Base-by-base conservation (phyloP, 441 rosid genomes). In the Populus trichocarpa region DNA sequence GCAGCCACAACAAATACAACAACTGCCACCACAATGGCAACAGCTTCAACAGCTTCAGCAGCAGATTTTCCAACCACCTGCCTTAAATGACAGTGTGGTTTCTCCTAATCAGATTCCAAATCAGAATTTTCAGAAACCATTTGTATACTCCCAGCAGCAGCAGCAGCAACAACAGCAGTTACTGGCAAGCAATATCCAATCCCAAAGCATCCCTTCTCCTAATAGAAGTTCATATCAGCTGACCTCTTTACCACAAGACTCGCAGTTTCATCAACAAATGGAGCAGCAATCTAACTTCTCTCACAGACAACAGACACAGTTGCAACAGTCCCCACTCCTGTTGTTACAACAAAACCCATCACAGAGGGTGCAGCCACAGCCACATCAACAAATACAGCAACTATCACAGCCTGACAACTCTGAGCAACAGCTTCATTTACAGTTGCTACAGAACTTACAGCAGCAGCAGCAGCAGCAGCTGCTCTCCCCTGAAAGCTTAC, bases 371-470 rank as follows among this genome's bases (percentile, higher is more conserved):
- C 85, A 83, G 12, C 67, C 87, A 50, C 95, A 85, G 81, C 84
- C 83, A 36, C 95, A 87, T 72, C 81, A 86, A 0, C 96, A 87
- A 72, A 77, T 87, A 73, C 94, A 85, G 78, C 97, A 89, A 74
- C 71, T 90, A 69, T 72, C 92, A 30, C 93, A 86, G 78, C 81
- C 86, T 70, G 81, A 86, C 75, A 87, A 88, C 83, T 83, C 95
- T 10, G 97, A 93, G 67, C 95, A 95, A 65, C 96, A 95, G 79
- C 83, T 88, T 84, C 99, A 93, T 6, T 78, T 90, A 75, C 99
- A 96, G 78, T 81, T 93, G 82, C 85, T 93, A 12, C 99, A 94
- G 84, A 91, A 90, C 80, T 69, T 91, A 78, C 25, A 25, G 25
- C 25, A 25, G 25, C 99, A 91, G 86, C 91, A 92, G 77, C 92